These are phyloP conservation scores for Metarhizium guizhouense DNA, from an alignment of 2,329 filamentous ascomycete genomes.

Conservation along the genomic window DNA sequence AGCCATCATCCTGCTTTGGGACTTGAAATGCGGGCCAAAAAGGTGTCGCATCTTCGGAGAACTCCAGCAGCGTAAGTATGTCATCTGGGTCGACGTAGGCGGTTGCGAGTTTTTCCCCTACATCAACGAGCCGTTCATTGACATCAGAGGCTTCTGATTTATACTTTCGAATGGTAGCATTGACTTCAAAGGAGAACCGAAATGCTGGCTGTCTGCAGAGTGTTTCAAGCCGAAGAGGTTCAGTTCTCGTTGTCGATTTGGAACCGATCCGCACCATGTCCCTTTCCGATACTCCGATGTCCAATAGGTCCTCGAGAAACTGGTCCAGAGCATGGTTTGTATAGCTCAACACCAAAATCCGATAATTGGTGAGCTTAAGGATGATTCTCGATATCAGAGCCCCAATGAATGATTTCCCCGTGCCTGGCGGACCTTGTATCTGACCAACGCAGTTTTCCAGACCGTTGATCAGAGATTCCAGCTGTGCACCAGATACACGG, in stretches of 20 bases:
- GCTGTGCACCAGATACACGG: constrained; percentile 34
- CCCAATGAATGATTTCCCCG: constrained; percentile 68
- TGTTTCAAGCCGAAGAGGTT: constrained; percentile 34
- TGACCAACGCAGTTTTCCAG: constrained; percentile 45
- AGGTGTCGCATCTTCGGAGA: constrained; percentile 37
- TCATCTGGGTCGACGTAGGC: not conserved
- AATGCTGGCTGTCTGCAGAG: constrained; percentile 16
- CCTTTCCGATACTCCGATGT: constrained; percentile 41
- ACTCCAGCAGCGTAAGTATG: constrained; percentile 37
- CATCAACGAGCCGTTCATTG: constrained; percentile 16
- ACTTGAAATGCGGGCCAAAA: constrained; percentile 50
- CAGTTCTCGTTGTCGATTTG: constrained; percentile 43
- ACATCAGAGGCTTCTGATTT: constrained; percentile 14
- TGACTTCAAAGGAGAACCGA: constrained; percentile 2
- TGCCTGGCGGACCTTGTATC: constrained; percentile 69
- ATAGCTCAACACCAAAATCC: constrained; percentile 56
- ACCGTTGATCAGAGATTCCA: constrained; percentile 43
- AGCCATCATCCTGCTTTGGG: constrained; percentile 35
- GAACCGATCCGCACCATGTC: constrained; percentile 55
- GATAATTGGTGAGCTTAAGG: constrained; percentile 36
- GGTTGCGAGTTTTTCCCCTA: constrained; percentile 9
- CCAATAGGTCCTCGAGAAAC: constrained; percentile 54
- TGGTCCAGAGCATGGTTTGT: constrained; percentile 62
- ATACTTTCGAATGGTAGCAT: constrained; percentile 30
- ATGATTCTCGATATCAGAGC: constrained; percentile 51